Base-by-base conservation (phyloP, 176 grass and related monocot genomes). In the Aegilops bicornis region DNA sequence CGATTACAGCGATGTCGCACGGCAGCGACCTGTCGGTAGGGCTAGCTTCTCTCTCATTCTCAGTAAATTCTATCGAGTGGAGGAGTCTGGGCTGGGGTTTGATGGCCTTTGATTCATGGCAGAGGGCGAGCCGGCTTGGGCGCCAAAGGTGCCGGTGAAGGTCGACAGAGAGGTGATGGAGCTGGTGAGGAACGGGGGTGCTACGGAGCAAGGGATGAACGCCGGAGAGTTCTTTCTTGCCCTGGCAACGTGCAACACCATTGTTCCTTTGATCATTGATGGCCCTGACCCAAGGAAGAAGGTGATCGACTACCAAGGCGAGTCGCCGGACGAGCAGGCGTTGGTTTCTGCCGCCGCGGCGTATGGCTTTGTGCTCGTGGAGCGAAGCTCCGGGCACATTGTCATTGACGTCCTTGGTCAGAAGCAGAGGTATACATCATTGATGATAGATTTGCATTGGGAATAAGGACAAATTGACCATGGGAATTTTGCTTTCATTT, bases 251-350 rank as follows among this genome's bases (percentile, higher is more conserved):
- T 98, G 93, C 86, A 98, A 98, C 70, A 98, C 95, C 70, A 95
- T 98, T 79, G 95, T 98, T 76, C 95, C 96, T 13, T 70, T 92
- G 48, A 62, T 88, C 37, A 2, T 77, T 2, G 88, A 90, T 36
- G 88, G 89, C 36, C 45, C 76, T 10, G 89, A 88, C 65, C 89
- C 40, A 43, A 93, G 71, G 36, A 81, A 35, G 84, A 95, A 86
- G 76, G 85, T 89, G 62, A 88, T 98, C 50, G 73, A 92, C 76
- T 98, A 98, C 91, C 96, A 98, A 79, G 96, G 96, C 24, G 96
- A 98, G 76, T 98, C 96, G 7, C 96, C 96, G 11, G 96, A 98
- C 73, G 96, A 98, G 85, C 93, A 95, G 79, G 93, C 96, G n/a
- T 75, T 98, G 77, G 95, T 98, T 40, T 85, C 87, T 61, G 95